Conservation (phyloP, 202 grass and related monocot species). For the Miscanthus sacchariflorus region DNA sequence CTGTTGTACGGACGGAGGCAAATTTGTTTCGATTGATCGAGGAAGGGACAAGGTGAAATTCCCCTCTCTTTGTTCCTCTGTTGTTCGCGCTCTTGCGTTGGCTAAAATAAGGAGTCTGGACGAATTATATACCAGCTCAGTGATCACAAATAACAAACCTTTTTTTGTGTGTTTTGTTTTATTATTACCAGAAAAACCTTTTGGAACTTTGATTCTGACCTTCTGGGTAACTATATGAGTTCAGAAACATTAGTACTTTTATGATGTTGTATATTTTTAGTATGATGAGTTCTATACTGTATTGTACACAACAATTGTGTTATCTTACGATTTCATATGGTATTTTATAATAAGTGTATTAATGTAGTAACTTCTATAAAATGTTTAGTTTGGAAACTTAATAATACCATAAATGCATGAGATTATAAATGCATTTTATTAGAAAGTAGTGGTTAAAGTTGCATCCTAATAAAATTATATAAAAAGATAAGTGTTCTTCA, state of each 20-base stretch:
- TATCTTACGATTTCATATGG: background rate
- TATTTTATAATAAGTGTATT: no score
- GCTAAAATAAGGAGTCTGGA: slow-evolving; percentile 9
- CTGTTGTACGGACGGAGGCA: background rate
- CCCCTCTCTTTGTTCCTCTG: background rate
- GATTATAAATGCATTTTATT: background rate
- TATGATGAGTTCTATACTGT: background rate
- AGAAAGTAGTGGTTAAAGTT: background rate
- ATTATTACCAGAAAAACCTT: background rate
- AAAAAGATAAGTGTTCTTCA: background rate
- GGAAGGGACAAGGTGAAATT: background rate
- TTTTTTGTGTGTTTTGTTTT: background rate
- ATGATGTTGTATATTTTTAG: no score
- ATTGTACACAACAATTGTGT: background rate
- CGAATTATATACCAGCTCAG: slow-evolving; percentile 13
- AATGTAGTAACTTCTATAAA: background rate
- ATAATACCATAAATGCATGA: background rate
- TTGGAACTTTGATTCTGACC: background rate
- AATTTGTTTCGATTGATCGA: background rate
- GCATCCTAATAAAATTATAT: background rate
- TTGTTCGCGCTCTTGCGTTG: background rate
- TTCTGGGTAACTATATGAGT: background rate
- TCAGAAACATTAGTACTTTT: background rate
- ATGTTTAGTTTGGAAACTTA: background rate
- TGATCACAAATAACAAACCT: background rate